Evolutionary conservation across 1,284 basidiomycete genomes (phyloP), one percentile per base, ranked within the genome.

Genomic region (Moniliella sp.): DNA sequence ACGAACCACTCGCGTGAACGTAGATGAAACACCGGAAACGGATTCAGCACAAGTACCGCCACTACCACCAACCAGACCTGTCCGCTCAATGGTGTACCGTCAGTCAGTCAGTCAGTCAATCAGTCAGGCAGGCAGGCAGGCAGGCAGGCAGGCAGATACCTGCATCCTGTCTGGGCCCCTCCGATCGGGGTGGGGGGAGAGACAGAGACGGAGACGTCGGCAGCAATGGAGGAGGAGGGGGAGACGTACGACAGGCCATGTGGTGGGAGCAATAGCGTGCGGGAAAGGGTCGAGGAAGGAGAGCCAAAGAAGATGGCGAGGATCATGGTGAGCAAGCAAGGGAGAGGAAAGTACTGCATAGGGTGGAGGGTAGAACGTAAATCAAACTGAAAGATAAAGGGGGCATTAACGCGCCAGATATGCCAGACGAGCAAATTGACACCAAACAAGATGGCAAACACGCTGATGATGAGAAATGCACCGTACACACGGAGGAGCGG

Each of bases 241-340:
- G n/a, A 3, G 11, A 27, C 32, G 27, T 12, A 33, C 67, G 3
- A 83, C 62, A 0, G 83, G 83, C 80, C 84, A 94, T 0, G 64
- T 62, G 14, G 45, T 46, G 0, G 59, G 51, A 2, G 47, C 34
- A 25, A 63, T 57, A 1, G 43, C 23, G 3, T 30, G 30, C 3
- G 50, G 53, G 31, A 49, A 48, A 4, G 51, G 50, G 27, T 48
- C 68, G 28, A 70, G 61, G 56, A 86, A 82, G 2, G 80, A 78
- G 27, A 91, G 66, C 73, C 75, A 84, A 88, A 82, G 26, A 76
- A 74, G 48, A 76, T 77, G 35, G 69, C 72, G 1, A 93, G 69
- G 0, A 76, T 69, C n/a, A 73, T 64, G 28, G 86, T 67, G 12
- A 88, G 61, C 39, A 84, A 66, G 9, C 75, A 67, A 0, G 86